phyloP scores from a whole-genome alignment of 2,329 filamentous ascomycete species.

The Fusarium fujikuroi region DNA sequence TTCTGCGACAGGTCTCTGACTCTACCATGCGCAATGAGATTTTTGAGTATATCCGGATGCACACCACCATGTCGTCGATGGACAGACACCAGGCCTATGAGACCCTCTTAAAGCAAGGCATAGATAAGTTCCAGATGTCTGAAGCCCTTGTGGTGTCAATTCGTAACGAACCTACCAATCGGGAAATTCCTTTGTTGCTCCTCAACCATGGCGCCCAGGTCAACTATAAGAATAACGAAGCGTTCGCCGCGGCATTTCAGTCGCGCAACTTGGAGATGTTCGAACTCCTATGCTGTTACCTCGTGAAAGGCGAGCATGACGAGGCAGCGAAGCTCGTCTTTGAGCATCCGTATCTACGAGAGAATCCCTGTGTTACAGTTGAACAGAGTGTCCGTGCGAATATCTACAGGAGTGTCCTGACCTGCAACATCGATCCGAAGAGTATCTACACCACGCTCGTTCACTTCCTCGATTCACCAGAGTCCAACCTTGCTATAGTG shows the following conservation, averaged over 20 bases:
- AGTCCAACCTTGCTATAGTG: not conserved
- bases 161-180: not conserved
- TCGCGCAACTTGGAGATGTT: not conserved
- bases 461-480: not conserved
- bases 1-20: not conserved
- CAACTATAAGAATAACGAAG: not conserved
- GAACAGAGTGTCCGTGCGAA: not conserved
- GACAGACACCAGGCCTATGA: not conserved
- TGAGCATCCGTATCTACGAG: not conserved
- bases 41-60: not conserved
- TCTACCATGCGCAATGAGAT: not conserved
- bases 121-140: not conserved
- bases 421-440: not conserved
- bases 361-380: not conserved
- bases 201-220: not conserved
- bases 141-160: not conserved
- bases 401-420: slow-evolving; percentile 8
- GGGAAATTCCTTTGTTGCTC: not conserved
- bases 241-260: not conserved
- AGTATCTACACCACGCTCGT: not conserved
- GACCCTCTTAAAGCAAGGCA: not conserved
- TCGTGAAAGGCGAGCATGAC: not conserved
- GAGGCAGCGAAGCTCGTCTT: slow-evolving; percentile 1
- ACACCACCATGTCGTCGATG: not conserved
- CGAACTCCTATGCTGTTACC: not conserved